phyloP scores from a whole-genome alignment of 2,329 filamentous ascomycete genomes.

The Beauveria pseudobassiana region DNA sequence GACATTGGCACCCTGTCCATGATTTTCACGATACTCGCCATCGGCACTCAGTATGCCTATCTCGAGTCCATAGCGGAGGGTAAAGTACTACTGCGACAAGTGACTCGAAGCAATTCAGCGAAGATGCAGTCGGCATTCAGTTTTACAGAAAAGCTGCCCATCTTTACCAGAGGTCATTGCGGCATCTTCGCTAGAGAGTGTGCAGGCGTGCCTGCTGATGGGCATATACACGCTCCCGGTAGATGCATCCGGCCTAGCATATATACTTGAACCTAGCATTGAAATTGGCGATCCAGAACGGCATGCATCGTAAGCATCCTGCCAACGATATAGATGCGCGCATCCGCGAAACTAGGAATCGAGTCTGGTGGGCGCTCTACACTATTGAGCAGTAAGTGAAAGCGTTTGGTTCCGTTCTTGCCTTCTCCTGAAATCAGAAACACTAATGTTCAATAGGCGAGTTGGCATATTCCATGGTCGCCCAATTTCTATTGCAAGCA shows the following conservation, averaged over 20 bases:
- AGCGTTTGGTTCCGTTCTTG: background rate
- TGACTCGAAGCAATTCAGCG: constrained; percentile 27
- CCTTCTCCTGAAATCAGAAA: background rate
- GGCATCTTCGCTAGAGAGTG: constrained; percentile 47
- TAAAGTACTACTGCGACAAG: background rate
- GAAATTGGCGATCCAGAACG: constrained; percentile 52
- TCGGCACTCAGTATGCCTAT: constrained; percentile 44
- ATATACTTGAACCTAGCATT: constrained; percentile 49
- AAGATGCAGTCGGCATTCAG: constrained; percentile 46
- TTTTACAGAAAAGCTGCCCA: constrained; percentile 50
- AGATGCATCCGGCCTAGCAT: constrained; percentile 48
- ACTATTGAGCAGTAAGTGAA: constrained; percentile 44
- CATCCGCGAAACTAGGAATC: constrained; percentile 44
- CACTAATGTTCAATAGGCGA: constrained; percentile 28
- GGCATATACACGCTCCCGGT: constrained; percentile 48
- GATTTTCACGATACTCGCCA: constrained; percentile 39
- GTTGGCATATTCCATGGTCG: constrained; percentile 50
- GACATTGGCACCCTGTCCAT: constrained; percentile 37
- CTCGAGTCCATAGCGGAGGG: constrained; percentile 26
- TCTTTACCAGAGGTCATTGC: constrained; percentile 50
- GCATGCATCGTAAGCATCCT: constrained; percentile 47
- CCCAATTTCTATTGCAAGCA: constrained; percentile 43
- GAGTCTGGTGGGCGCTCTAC: constrained; percentile 51
- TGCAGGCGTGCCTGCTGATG: constrained; percentile 49
- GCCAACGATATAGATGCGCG: constrained; percentile 38